Conservation (phyloP, 768 basidiomycete genomes). For the Lactarius trivialis region DNA sequence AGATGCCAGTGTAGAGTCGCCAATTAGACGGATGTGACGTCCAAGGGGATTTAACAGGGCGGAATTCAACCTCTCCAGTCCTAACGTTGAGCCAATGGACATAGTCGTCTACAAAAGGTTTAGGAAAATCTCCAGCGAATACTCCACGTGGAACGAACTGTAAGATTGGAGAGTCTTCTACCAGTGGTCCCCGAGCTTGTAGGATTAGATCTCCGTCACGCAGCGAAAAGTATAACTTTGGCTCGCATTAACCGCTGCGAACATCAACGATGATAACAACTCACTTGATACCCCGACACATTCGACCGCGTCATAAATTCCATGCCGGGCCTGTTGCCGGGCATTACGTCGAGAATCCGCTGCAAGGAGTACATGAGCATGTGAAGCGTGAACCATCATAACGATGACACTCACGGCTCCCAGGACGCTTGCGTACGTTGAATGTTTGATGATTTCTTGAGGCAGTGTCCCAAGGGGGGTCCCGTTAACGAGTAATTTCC, state of each 20-base stretch:
- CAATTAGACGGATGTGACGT: neutral
- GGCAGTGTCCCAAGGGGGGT: slow-evolving; percentile 1
- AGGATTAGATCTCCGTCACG: neutral
- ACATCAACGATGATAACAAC: neutral
- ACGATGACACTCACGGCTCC: neutral
- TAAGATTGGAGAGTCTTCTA: neutral
- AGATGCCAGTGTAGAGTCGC: neutral
- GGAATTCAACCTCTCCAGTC: slow-evolving; percentile 27
- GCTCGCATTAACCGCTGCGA: neutral
- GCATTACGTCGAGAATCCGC: slow-evolving; percentile 1
- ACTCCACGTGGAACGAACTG: slow-evolving; percentile 32
- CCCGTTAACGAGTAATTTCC: neutral
- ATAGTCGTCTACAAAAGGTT: slow-evolving; percentile 15
- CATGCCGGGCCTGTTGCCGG: slow-evolving; percentile 4
- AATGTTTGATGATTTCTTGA: neutral
- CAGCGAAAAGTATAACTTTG: neutral
- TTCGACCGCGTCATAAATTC: slow-evolving; percentile 1
- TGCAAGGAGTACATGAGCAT: neutral
- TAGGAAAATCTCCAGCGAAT: slow-evolving; percentile 30
- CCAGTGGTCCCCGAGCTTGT: neutral
- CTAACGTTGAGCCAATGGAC: slow-evolving; percentile 33
- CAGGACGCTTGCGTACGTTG: neutral
- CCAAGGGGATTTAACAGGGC: slow-evolving; percentile 24
- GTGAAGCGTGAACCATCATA: neutral
- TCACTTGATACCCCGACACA: slow-evolving; percentile 2